These are phyloP conservation scores for Chlorella variabilis DNA, from an alignment of 163 green algal species.

Conservation along the genomic window DNA sequence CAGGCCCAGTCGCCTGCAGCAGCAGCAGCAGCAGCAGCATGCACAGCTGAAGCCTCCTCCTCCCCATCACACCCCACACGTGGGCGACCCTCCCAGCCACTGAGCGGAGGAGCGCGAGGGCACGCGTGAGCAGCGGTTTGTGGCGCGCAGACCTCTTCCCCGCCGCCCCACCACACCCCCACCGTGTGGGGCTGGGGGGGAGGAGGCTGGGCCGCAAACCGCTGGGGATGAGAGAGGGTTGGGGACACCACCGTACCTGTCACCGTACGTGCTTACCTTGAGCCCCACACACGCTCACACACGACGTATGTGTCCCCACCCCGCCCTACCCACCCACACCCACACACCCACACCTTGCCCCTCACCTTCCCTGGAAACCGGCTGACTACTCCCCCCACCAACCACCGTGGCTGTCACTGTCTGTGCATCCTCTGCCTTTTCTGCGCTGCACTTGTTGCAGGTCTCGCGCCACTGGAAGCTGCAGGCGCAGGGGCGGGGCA, in stretches of 20 bases:
- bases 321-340: background rate
- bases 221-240: too few species aligned
- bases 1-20: constrained; percentile 81
- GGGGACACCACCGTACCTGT: too few species aligned
- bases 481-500: background rate
- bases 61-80: too few species aligned
- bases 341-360: background rate
- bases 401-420: constrained; percentile 13
- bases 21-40: background rate
- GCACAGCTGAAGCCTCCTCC: background rate
- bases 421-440: constrained; percentile 15
- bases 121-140: too few species aligned
- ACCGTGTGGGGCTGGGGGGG: too few species aligned
- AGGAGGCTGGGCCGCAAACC: too few species aligned
- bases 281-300: background rate
- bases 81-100: too few species aligned
- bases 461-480: constrained; percentile 32
- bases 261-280: too few species aligned
- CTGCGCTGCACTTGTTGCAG: constrained; percentile 33
- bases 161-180: too few species aligned
- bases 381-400: constrained; percentile 7
- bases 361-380: constrained; percentile 26
- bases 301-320: too few species aligned
- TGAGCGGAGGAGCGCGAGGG: too few species aligned
- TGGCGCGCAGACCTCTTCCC: too few species aligned